Evolutionary conservation across 768 basidiomycete species (phyloP).

Genomic region (Mycena latifolia): DNA sequence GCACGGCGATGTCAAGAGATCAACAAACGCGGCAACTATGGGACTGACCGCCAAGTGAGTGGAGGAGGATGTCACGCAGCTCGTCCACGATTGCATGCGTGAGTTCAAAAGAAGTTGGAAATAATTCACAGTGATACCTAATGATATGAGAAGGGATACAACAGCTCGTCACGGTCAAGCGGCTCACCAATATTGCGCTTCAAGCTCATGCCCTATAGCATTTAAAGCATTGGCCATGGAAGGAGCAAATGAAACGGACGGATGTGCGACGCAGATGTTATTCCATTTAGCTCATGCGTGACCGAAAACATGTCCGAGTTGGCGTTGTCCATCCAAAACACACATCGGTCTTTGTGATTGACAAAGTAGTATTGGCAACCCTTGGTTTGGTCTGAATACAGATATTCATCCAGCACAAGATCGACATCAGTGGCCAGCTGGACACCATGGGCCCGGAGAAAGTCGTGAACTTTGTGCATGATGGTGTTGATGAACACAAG

Average conservation of each 20-base stretch:
- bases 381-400: constrained; percentile 32
- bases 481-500: constrained; percentile 51
- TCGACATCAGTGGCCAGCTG: constrained; percentile 52
- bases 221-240: neutral
- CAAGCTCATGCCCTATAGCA: constrained; percentile 50
- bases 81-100: constrained; percentile 45
- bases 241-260: constrained; percentile 46
- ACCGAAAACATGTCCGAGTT: constrained; percentile 45
- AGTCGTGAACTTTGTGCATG: constrained; percentile 44
- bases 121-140: constrained; percentile 31
- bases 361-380: constrained; percentile 45
- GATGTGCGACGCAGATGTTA: constrained; percentile 51
- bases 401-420: constrained; percentile 59
- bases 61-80: constrained; percentile 52
- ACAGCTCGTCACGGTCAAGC: too few relatives aligned
- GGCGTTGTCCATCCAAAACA: constrained; percentile 68
- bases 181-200: constrained; percentile 57
- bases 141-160: neutral
- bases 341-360: constrained; percentile 55
- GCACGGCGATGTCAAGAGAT: neutral
- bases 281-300: constrained; percentile 50
- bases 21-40: neutral
- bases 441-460: constrained; percentile 40
- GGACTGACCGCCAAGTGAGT: constrained; percentile 50
- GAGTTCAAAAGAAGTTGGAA: constrained; percentile 29